A percentile compares a stretch with the other conserved stretches of the same genome.
Evolutionary conservation across 2,329 filamentous ascomycete species (phyloP).

Genomic region (Colletotrichum sp.): DNA sequence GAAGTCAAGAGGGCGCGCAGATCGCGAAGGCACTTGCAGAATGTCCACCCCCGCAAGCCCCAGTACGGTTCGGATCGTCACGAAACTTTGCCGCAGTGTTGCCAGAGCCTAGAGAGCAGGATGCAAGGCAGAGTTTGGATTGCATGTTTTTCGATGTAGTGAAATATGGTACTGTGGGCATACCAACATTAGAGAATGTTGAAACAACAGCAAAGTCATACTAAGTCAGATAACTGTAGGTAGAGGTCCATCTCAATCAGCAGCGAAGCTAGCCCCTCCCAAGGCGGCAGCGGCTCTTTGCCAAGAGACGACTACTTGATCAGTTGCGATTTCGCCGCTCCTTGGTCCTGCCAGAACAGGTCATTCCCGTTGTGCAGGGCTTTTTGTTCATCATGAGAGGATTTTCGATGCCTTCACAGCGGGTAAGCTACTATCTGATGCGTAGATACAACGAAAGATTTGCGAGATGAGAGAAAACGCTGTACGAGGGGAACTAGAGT

Average conservation of each 20-base stretch:
- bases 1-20: constrained; percentile 1
- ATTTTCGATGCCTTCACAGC: not conserved
- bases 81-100: constrained; percentile 8
- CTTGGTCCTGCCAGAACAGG: not conserved
- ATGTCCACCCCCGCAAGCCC: constrained; percentile 12
- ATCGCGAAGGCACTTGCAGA: constrained; percentile 15
- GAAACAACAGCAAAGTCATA: not conserved
- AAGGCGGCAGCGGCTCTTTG: constrained; percentile 2
- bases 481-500: not conserved
- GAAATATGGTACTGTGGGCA: not conserved
- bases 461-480: not conserved
- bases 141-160: not conserved
- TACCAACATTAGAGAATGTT: not conserved
- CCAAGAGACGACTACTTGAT: not conserved
- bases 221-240: not conserved
- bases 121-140: not conserved
- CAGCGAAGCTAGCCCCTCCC: not conserved
- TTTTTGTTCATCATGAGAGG: not conserved
- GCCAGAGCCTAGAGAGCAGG: not conserved
- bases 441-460: not conserved
- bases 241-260: not conserved
- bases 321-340: not conserved
- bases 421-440: not conserved
- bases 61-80: constrained; percentile 8
- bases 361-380: not conserved